Evolutionary conservation across 2,329 filamentous ascomycete genomes (phyloP).

Genomic region (Catunica adiposa): DNA sequence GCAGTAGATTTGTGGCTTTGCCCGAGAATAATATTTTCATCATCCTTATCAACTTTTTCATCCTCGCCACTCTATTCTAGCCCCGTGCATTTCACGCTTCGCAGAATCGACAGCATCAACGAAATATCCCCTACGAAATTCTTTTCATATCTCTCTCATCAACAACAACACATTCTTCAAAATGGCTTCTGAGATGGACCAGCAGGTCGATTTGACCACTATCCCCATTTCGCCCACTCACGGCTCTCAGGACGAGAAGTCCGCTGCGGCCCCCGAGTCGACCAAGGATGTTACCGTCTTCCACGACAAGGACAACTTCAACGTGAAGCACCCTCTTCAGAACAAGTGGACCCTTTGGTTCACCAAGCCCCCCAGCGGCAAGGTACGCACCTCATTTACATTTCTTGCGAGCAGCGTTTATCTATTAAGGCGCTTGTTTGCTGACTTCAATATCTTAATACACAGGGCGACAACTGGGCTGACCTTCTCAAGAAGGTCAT

Average conservation of each 20-base stretch:
- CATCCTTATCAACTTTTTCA: conserved; percentile 4
- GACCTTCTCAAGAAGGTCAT: conserved; percentile 97
- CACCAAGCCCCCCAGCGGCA: conserved; percentile 91
- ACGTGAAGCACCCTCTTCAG: conserved; percentile 95
- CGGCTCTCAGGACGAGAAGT: conserved; percentile 28
- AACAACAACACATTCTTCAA: conserved; percentile 2
- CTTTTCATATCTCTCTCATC: conserved; percentile 7
- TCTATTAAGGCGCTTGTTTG: background rate
- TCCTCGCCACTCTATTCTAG: conserved; percentile 4
- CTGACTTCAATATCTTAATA: background rate
- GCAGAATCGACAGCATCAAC: conserved; percentile 9
- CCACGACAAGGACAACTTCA: conserved; percentile 97
- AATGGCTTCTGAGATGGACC: conserved; percentile 27
- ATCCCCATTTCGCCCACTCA: conserved; percentile 51
- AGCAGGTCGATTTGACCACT: conserved; percentile 50
- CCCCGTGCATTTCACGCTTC: conserved; percentile 3
- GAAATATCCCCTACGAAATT: conserved; percentile 9
- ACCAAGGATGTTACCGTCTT: conserved; percentile 77
- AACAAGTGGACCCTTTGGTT: conserved; percentile 99
- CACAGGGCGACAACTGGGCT: conserved; percentile 95
- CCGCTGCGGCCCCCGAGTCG: conserved; percentile 26
- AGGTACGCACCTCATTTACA: conserved; percentile 40
- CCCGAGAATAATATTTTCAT: conserved; percentile 13
- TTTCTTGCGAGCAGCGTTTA: background rate
- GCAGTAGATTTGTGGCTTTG: conserved; percentile 9